These are phyloP conservation scores for Gorgonomyces haynaldii DNA, from an alignment of 192 early-diverging fungal species.

Conservation along the genomic window DNA sequence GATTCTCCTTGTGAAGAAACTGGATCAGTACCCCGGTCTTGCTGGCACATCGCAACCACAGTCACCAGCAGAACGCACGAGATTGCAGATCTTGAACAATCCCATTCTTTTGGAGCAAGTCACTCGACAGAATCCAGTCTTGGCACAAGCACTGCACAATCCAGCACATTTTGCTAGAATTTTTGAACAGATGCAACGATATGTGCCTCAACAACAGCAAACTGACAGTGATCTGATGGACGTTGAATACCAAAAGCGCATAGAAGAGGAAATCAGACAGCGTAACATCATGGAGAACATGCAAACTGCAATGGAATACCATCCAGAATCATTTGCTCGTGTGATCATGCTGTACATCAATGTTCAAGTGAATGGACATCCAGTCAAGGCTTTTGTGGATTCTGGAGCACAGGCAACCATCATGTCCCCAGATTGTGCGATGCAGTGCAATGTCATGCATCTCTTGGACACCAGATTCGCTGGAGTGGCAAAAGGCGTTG, in stretches of 20 bases:
- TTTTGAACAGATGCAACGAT: conserved; percentile 45
- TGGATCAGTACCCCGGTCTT: conserved; percentile 1
- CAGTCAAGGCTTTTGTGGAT: conserved; percentile 89
- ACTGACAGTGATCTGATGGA: conserved; percentile 68
- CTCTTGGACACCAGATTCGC: conserved; percentile 78
- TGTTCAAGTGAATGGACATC: conserved; percentile 77
- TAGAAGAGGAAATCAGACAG: conserved; percentile 81
- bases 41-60: background rate
- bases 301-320: conserved; percentile 77
- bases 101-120: conserved; percentile 48
- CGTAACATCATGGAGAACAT: conserved; percentile 73
- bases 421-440: conserved; percentile 53
- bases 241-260: conserved; percentile 77
- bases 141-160: conserved; percentile 32
- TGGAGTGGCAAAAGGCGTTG: conserved; percentile 87
- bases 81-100: conserved; percentile 52
- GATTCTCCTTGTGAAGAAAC: conserved; percentile 51
- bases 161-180: conserved; percentile 52
- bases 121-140: conserved; percentile 28
- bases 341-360: conserved; percentile 88
- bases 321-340: conserved; percentile 87
- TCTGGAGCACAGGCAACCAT: conserved; percentile 95
- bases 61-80: conserved; percentile 28
- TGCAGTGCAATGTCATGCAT: conserved; percentile 74
- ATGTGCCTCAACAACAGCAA: conserved; percentile 36